Percentiles rank a stretch among this genome's conserved stretches.
phyloP scores from a whole-genome alignment of 2,329 filamentous ascomycete species.

The Neofusicoccum laricinum region DNA sequence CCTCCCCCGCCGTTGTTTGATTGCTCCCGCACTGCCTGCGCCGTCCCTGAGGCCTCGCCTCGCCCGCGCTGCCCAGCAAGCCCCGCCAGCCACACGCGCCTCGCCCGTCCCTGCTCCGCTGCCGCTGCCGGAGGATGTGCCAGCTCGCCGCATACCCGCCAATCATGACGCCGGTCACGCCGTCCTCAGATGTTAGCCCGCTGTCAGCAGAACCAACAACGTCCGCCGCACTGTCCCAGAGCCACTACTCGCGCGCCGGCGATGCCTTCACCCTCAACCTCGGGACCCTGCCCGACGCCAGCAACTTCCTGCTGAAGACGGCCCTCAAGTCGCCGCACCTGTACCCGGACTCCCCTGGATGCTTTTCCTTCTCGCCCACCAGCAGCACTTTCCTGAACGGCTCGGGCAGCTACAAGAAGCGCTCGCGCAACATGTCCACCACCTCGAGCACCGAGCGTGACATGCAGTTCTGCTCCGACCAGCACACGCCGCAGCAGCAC shows the following conservation, averaged over 20 bases:
- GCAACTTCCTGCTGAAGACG: conserved; percentile 37
- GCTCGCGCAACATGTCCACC: conserved; percentile 43
- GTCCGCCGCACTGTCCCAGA: conserved; percentile 24
- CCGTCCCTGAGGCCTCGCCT: no score
- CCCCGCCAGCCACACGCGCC: conserved; percentile 2
- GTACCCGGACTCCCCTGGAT: conserved; percentile 34
- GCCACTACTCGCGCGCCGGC: conserved; percentile 30
- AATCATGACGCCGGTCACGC: conserved; percentile 40
- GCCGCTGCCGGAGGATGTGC: conserved; percentile 10
- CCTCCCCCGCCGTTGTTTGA: neutral
- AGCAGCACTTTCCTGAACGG: conserved; percentile 26
- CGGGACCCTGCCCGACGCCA: conserved; percentile 35
- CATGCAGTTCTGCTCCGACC: conserved; percentile 24
- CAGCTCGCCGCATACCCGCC: conserved; percentile 18
- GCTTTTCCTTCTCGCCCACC: conserved; percentile 25
- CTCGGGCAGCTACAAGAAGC: conserved; percentile 24
- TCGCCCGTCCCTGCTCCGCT: neutral
- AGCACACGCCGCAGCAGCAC: neutral
- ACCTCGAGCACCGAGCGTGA: conserved; percentile 41
- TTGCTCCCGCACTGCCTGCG: no score
- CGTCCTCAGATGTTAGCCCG: conserved; percentile 42
- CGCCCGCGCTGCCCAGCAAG: neutral
- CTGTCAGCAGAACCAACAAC: conserved; percentile 35
- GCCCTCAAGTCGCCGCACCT: conserved; percentile 38
- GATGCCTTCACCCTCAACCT: conserved; percentile 41